Base-by-base conservation (phyloP, 495 filamentous ascomycete species). In the Hypomontagnella submonticulosa region DNA sequence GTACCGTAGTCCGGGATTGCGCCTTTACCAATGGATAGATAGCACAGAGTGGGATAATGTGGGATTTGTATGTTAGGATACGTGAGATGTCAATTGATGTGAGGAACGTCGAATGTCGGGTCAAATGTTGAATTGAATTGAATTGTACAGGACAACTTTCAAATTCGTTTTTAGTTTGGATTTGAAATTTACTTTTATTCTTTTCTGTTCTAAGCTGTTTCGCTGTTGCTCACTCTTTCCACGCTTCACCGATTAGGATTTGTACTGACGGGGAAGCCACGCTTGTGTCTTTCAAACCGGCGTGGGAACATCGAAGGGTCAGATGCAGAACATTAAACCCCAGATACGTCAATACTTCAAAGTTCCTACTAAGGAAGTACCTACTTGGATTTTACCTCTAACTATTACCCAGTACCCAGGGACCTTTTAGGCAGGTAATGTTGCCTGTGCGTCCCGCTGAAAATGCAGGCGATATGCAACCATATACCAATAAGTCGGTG, bases 41-140 rank as follows among this genome's bases (percentile, higher is more conserved):
- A 54, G 44, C 15, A 49, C 49, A 50, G 54, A 61, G 65, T 68
- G 58, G 65, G 65, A 68, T 68, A 68, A 48, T 38, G 64, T 67
- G 40, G 46, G 58, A 67, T 62, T 57, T 61, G 15, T 52, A 27
- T 27, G 23, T 3, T 2, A 27, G 6, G 6, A 27, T 27, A 27
- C 6, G 44, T 16, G 42, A 40, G 34, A 43, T 50, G 41, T 41
- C n/a, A 38, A 38, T 38, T 8, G 36, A 8, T 3, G 3, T 12
- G 10, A 38, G 9, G 30, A 41, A 40, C 27, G 34, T 2, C 33
- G 30, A 32, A 15, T n/a, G n/a, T n/a, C n/a, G n/a, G n/a, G n/a
- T n/a, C n/a, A n/a, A n/a, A n/a, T n/a, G n/a, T n/a, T n/a, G n/a
- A n/a, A n/a, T n/a, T 36, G 43, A 23, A n/a, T n/a, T 36, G 47